A percentile compares a stretch with the other conserved stretches of the same genome.
Evolutionary conservation across 768 basidiomycete genomes (phyloP).

Genomic region (Lactarius psammicola): DNA sequence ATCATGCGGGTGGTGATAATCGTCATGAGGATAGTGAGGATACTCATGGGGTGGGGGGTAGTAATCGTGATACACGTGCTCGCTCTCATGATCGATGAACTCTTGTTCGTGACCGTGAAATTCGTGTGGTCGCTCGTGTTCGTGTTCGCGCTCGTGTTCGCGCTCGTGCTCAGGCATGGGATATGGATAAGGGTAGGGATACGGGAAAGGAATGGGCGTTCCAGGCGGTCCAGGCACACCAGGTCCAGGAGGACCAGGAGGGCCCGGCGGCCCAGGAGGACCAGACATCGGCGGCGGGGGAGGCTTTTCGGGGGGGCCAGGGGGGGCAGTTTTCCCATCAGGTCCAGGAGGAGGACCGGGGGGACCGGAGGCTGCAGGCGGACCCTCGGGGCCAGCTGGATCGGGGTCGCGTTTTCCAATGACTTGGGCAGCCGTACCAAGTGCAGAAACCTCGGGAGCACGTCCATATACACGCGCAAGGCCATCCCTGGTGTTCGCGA

Average conservation of each 20-base stretch:
- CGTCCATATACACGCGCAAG: neutral
- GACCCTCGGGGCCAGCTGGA: neutral
- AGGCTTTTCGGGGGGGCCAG: no score
- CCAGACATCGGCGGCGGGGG: neutral
- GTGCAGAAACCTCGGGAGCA: neutral
- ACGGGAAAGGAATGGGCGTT: neutral
- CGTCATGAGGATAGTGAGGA: neutral
- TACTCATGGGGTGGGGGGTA: neutral
- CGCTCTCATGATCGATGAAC: neutral
- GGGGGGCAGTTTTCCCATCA: neutral
- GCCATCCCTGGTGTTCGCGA: neutral
- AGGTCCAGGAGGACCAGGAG: slow-evolving; percentile 3
- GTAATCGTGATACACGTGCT: slow-evolving; percentile 4
- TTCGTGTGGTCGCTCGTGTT: neutral
- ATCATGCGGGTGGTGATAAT: no score
- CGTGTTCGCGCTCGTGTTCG: neutral
- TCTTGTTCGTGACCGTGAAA: neutral
- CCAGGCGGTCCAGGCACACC: neutral
- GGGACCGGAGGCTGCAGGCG: neutral
- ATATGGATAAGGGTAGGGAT: neutral
- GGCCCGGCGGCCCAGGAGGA: neutral
- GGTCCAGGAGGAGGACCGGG: neutral
- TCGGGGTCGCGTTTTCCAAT: neutral
- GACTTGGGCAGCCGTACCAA: neutral
- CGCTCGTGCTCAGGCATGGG: neutral